Evolutionary conservation across 2,329 filamentous ascomycete genomes (phyloP), one percentile per base, ranked within the genome.

Genomic region (Fusarium fujikuroi): DNA sequence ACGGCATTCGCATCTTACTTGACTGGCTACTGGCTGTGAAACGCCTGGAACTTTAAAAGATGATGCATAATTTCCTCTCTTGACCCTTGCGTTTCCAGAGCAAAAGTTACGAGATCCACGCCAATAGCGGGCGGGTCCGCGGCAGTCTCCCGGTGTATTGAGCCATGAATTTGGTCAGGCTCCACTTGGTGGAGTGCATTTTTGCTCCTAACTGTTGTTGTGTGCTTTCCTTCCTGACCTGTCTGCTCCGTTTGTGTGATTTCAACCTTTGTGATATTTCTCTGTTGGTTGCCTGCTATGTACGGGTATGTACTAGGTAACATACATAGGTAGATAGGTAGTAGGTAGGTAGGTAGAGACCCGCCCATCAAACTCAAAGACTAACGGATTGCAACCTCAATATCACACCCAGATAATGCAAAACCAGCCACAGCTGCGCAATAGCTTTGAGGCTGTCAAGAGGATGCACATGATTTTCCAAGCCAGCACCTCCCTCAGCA

Each of bases 141-240:
- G 77, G 77, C 74, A 76, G 63, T 60, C 63, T 78, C 73, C 77
- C 77, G 77, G 75, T 63, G 70, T 63, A 73, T 56, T 71, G 70
- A 73, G 73, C 62, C 66, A 72, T 73, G 58, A 59, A 75, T 75
- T 77, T 67, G 75, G 74, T 69, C 66, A 69, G 50, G 68, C 73
- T 77, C 76, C 77, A 78, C 76, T 76, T 78, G 76, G 73, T 75
- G 73, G 75, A 76, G 74, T 65, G 65, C 65, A 70, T 71, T 73
- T 46, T 28, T 52, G 37, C 49, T 53, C 32, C 49, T 25, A 25
- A 9, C 49, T 53, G 43, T 21, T 46, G 11, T 28, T 28, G 32
- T 53, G 63, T 34, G 63, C 50, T 66, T 63, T 60, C 58, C 43
- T 60, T 53, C 37, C 47, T 36, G 39, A 18, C 34, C 53, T 60